phyloP scores from a whole-genome alignment of 306 rosid genomes.

The Malus orientalis region DNA sequence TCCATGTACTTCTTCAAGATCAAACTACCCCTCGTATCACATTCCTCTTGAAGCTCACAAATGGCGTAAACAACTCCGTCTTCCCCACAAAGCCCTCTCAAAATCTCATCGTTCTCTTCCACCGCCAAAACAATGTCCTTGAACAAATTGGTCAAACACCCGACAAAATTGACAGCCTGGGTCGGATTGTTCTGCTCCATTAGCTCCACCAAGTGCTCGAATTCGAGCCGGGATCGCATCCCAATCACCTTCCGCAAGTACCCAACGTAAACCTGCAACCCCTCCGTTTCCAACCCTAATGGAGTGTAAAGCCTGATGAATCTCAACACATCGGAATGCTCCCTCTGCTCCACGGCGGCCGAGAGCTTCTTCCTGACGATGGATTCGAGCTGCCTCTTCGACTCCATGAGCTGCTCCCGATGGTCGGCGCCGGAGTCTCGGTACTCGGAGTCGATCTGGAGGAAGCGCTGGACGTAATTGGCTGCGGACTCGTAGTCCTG shows the following conservation, averaged over 20 bases:
- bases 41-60: conserved; percentile 96
- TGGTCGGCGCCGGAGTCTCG: conserved; percentile 67
- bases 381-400: conserved; percentile 64
- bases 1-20: conserved; percentile 92
- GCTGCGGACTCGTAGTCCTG: conserved; percentile 77
- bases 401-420: conserved; percentile 53
- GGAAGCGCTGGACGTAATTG: conserved; percentile 47
- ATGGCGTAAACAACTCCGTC: conserved; percentile 92
- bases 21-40: conserved; percentile 75
- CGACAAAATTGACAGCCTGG: conserved; percentile 53
- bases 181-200: conserved; percentile 42
- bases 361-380: conserved; percentile 70
- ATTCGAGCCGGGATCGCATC: conserved; percentile 80
- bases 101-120: conserved; percentile 72
- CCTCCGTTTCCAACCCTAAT: conserved; percentile 79
- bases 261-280: conserved; percentile 79
- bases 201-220: conserved; percentile 69
- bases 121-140: conserved; percentile 80
- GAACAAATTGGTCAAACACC: conserved; percentile 77
- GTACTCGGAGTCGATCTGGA: conserved; percentile 65
- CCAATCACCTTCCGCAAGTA: conserved; percentile 85
- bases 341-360: conserved; percentile 71
- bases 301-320: conserved; percentile 63
- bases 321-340: conserved; percentile 51
- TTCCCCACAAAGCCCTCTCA: conserved; percentile 84